Evolutionary conservation across 176 grass and related monocot species (phyloP).

Genomic region (Triticum timopheevii): DNA sequence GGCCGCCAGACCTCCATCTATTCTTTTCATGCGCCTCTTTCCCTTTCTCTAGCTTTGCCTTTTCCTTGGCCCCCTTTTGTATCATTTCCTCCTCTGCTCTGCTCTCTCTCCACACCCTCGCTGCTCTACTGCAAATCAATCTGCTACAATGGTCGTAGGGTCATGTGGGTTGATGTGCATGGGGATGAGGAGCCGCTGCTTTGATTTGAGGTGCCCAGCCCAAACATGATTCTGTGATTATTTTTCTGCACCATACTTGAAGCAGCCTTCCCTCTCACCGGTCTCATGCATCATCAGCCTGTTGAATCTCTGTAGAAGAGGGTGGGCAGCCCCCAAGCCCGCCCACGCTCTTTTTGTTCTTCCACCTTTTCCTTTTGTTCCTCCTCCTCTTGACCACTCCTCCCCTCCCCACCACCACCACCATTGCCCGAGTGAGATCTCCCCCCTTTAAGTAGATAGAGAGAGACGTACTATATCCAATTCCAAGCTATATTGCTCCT

Average conservation of each 20-base stretch:
- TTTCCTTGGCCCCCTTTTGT: constrained; percentile 13
- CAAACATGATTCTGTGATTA: constrained; percentile 58
- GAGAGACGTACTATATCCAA: not conserved
- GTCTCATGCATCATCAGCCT: constrained; percentile 3
- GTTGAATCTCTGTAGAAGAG: constrained; percentile 32
- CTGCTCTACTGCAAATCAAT: not conserved
- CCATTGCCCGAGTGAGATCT: constrained; percentile 9
- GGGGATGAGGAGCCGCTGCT: constrained; percentile 21
- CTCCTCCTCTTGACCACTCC: constrained; percentile 46
- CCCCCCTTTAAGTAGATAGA: constrained; percentile 31
- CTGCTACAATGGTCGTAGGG: not conserved
- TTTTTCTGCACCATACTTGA: constrained; percentile 44
- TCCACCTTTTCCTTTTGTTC: constrained; percentile 49
- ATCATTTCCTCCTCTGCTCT: constrained; percentile 19
- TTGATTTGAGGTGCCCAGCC: constrained; percentile 46
- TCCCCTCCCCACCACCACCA: constrained; percentile 30
- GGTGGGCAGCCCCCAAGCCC: constrained; percentile 35
- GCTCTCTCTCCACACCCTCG: not conserved
- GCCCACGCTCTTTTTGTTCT: constrained; percentile 55
- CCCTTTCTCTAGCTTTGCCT: constrained; percentile 32
- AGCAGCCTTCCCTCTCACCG: constrained; percentile 8
- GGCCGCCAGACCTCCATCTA: not conserved
- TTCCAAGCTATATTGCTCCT: not conserved
- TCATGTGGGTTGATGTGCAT: constrained; percentile 33
- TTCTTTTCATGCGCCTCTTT: constrained; percentile 34